phyloP scores from a whole-genome alignment of 495 filamentous ascomycete species.

The Penicillium longicatenatum region DNA sequence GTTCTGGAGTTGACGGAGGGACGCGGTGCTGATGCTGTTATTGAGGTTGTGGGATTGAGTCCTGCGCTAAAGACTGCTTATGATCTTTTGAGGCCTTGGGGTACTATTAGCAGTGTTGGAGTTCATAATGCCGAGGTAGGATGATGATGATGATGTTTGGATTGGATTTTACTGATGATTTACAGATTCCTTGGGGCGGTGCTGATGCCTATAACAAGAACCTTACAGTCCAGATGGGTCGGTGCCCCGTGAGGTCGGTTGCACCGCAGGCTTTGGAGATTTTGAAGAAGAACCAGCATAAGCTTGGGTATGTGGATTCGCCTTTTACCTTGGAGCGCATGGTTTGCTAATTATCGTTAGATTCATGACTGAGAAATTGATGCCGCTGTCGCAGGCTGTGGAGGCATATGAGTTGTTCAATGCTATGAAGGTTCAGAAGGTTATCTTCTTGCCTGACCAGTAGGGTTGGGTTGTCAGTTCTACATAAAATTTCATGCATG shows the following conservation, averaged over 20 bases:
- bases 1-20: conserved; percentile 79
- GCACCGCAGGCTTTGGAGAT: conserved; percentile 76
- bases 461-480: conserved; percentile 18
- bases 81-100: conserved; percentile 85
- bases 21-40: conserved; percentile 84
- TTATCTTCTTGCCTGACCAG: conserved; percentile 59
- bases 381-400: conserved; percentile 81
- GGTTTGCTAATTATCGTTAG: conserved; percentile 40
- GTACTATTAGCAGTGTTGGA: conserved; percentile 83
- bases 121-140: conserved; percentile 87
- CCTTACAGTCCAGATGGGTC: conserved; percentile 85
- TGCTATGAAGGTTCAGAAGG: conserved; percentile 89
- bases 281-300: conserved; percentile 78
- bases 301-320: conserved; percentile 66
- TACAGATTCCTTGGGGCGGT: conserved; percentile 77
- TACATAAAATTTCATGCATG: background rate
- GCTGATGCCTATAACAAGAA: conserved; percentile 89
- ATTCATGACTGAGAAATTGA: conserved; percentile 93
- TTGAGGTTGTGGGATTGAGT: conserved; percentile 89
- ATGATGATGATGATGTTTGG: background rate
- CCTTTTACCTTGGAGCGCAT: background rate
- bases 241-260: conserved; percentile 87
- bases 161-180: background rate
- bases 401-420: conserved; percentile 93
- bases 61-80: conserved; percentile 81